Conservation (phyloP, 2,329 filamentous ascomycete genomes). For the Botryotinia calthae region DNA sequence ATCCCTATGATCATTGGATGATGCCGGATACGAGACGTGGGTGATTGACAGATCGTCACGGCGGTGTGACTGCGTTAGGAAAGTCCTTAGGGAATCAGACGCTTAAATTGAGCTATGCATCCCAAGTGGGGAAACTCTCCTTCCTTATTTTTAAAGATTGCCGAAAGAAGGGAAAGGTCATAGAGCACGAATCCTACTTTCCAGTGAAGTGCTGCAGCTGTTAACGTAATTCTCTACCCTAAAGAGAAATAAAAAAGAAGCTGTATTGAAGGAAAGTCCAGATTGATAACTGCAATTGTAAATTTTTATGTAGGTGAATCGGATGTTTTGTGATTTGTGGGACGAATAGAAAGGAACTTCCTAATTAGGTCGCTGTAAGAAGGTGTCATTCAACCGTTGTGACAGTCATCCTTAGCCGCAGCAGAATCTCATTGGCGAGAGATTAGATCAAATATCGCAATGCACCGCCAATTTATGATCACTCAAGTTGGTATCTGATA, state of each 20-base stretch:
- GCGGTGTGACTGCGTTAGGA: constrained; percentile 12
- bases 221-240: not conserved
- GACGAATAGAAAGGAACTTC: constrained; percentile 3
- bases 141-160: constrained; percentile 5
- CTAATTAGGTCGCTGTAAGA: not conserved
- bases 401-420: not conserved
- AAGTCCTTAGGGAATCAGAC: constrained; percentile 14
- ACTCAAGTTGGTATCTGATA: not conserved
- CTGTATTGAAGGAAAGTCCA: not conserved
- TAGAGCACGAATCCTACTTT: not conserved
- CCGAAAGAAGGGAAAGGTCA: constrained; percentile 9
- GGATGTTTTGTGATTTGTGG: not conserved
- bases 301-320: not conserved
- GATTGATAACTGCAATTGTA: not conserved
- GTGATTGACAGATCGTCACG: constrained; percentile 15
- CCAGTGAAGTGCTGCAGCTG: not conserved
- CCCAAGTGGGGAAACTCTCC: constrained; percentile 5
- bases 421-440: not conserved
- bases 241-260: not conserved
- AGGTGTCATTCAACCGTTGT: not conserved
- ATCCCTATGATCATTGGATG: constrained; percentile 1
- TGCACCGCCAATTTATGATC: not conserved
- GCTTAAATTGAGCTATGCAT: not conserved
- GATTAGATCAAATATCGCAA: not conserved
- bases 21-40: not conserved